phyloP scores from a whole-genome alignment of 2,329 filamentous ascomycete species.

The Colletotrichum nymphaeae region DNA sequence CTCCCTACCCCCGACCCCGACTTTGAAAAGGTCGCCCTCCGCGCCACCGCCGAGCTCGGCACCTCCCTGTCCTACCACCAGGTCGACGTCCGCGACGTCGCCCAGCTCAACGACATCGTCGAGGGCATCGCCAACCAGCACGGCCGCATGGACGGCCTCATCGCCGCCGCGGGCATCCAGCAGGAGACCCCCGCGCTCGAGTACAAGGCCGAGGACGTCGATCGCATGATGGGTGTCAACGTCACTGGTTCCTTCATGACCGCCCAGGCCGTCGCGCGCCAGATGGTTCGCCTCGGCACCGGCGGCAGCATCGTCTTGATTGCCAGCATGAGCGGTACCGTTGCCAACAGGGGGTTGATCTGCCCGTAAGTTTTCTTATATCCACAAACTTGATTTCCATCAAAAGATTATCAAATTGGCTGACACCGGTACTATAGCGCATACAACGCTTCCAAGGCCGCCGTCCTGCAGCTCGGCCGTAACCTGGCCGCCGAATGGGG shows the following conservation, averaged over 20 bases:
- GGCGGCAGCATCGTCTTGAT: conserved; percentile 74
- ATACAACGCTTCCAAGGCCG: conserved; percentile 83
- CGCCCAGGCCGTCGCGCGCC: conserved; percentile 86
- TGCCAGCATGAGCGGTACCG: conserved; percentile 76
- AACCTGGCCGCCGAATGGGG: conserved; percentile 83
- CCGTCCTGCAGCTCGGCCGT: conserved; percentile 76
- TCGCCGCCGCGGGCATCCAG: conserved; percentile 79
- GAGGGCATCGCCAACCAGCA: conserved; percentile 75
- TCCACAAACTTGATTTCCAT: too few species aligned
- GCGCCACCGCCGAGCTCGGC: conserved; percentile 72
- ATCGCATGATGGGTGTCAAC: conserved; percentile 86
- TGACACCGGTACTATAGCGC: conserved; percentile 60
- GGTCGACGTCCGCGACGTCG: conserved; percentile 82
- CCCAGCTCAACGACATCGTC: conserved; percentile 74
- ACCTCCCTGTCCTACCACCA: conserved; percentile 79
- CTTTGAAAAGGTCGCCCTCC: conserved; percentile 73
- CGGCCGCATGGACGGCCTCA: conserved; percentile 81
- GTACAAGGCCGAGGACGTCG: conserved; percentile 79
- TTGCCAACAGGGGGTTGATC: conserved; percentile 72
- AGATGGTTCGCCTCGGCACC: conserved; percentile 71
- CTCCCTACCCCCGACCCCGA: conserved; percentile 63
- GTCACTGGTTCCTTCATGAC: conserved; percentile 89
- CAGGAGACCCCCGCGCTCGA: conserved; percentile 87
- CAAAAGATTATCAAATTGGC: neutral
- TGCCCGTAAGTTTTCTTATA: conserved; percentile 61